A percentile compares a stretch with the other conserved stretches of the same genome.
phyloP scores from a whole-genome alignment of 2,329 filamentous ascomycete species.

The Stagonosporopsis cucurbitacearum region DNA sequence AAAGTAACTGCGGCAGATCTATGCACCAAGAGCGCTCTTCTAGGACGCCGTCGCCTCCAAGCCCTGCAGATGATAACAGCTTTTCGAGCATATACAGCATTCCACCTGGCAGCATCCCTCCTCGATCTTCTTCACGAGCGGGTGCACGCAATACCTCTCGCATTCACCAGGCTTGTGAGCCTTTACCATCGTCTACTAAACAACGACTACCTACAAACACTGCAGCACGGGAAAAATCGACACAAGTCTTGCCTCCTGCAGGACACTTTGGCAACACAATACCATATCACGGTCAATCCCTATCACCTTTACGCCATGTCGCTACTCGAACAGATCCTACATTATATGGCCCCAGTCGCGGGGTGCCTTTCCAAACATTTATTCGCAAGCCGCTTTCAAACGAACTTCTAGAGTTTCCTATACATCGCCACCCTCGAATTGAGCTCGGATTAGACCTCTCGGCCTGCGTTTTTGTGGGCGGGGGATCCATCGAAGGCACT shows the following conservation, averaged over 20 bases:
- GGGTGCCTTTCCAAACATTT: conserved; percentile 57
- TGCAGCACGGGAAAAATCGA: conserved; percentile 25
- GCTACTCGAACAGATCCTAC: conserved; percentile 51
- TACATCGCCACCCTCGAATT: conserved; percentile 57
- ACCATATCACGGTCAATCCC: conserved; percentile 54
- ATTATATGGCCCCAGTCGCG: conserved; percentile 51
- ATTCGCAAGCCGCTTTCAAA: conserved; percentile 54
- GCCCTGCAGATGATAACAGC: conserved; percentile 46
- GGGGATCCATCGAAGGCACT: conserved; percentile 60
- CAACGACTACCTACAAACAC: conserved; percentile 25
- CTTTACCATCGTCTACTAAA: conserved; percentile 23
- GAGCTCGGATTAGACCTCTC: conserved; percentile 58
- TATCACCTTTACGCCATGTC: conserved; percentile 50
- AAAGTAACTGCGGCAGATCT: conserved; percentile 39
- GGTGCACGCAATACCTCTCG: conserved; percentile 36
- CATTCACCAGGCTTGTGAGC: conserved; percentile 25
- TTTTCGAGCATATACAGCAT: conserved; percentile 55
- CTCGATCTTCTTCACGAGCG: conserved; percentile 54
- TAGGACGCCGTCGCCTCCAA: conserved; percentile 44
- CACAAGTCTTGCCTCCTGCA: conserved; percentile 33
- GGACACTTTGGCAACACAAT: conserved; percentile 44
- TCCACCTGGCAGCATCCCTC: conserved; percentile 53
- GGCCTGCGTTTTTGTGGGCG: conserved; percentile 62
- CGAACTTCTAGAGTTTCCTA: conserved; percentile 59
- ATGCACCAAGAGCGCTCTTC: conserved; percentile 32